phyloP scores from a whole-genome alignment of 257 asterid genomes.

The Forsythia viridissima region DNA sequence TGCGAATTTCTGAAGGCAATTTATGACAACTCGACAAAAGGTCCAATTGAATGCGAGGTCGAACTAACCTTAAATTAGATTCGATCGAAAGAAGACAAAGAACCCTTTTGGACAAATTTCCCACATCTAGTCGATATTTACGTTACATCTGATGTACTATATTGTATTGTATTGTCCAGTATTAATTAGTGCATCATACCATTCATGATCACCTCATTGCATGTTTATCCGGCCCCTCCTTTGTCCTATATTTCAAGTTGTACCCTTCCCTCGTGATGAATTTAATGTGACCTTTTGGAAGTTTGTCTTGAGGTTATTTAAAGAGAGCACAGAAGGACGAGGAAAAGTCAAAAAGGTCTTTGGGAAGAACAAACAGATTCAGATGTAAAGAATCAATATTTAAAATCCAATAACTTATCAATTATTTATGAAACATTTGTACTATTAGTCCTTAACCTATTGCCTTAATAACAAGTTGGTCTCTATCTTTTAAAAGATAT shows the following conservation, averaged over 20 bases:
- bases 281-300: constrained; percentile 19
- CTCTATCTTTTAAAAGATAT: too few relatives aligned
- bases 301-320: constrained; percentile 2
- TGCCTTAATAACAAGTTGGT: too few relatives aligned
- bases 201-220: neutral
- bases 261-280: constrained; percentile 3
- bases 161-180: too few relatives aligned
- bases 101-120: neutral
- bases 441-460: too few relatives aligned
- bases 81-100: neutral
- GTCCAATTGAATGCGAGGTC: too few relatives aligned
- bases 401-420: too few relatives aligned
- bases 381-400: neutral
- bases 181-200: too few relatives aligned
- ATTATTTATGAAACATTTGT: too few relatives aligned
- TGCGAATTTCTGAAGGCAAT: too few relatives aligned
- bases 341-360: constrained; percentile 15
- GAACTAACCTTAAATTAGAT: too few relatives aligned
- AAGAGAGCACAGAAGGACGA: constrained; percentile 18
- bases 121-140: too few relatives aligned
- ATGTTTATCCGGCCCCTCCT: neutral
- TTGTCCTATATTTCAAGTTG: neutral
- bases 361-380: neutral
- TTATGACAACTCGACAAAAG: neutral
- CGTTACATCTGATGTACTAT: too few relatives aligned